Evolutionary conservation across 345 rosid genomes (phyloP), one percentile per base, ranked within the genome.

Genomic region (Murraya paniculata): DNA sequence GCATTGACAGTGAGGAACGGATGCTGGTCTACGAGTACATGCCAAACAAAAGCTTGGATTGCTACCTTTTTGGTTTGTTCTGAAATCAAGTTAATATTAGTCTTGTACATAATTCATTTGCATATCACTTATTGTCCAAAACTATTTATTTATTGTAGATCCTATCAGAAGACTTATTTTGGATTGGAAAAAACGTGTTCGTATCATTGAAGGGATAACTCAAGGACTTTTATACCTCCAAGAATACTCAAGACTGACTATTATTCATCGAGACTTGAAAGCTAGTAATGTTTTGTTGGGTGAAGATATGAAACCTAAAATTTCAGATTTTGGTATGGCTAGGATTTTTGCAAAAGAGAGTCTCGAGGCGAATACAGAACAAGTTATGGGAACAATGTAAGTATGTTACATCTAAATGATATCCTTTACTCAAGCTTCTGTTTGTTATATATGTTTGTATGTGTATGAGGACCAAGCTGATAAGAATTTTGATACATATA

Each of bases 141-240:
- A 25, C 10, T 28, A 61, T 41, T 2, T 9, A 61, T 25, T 30
- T 62, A 4, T 2, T 83, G 74, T 69, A 87, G 90, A 87, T 58
- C 82, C 82, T 0, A 38, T 62, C 0, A 80, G 76, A 39, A 53
- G 60, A 13, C 18, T 22, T 19, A 13, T 4, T 1, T 70, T 84
- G 67, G 82, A 84, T 57, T 85, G 87, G 89, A 53, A 35, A 21
- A 84, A 61, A 66, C 78, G 85, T 0, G 78, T 84, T 21, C 16
- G 22, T 2, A 88, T 85, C 48, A 84, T 84, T 64, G 85, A 85
- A 78, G 88, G 87, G 30, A 56, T 88, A 19, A 81, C 81, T 25
- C 87, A 87, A 77, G 90, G 88, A n/a, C 87, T 87, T 35, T 39
- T 85, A 0, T 87, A 85, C 67, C 90, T 85, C 25, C 87, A 88